Base-by-base conservation (phyloP, 73 alveolate species). In the Blepharisma stoltei region DNA sequence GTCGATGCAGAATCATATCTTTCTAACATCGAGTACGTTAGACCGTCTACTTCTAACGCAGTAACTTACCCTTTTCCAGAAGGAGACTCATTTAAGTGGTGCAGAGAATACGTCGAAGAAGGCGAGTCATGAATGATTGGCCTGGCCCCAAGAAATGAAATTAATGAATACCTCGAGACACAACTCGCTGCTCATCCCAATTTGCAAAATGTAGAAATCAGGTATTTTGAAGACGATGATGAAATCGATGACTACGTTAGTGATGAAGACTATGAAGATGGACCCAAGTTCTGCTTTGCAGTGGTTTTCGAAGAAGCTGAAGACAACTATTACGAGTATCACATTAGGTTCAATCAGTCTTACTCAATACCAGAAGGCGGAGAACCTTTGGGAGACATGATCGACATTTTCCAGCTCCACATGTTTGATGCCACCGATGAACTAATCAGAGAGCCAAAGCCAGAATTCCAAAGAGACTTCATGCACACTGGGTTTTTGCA, bases 261-360 rank as follows among this genome's bases (percentile, higher is more conserved):
- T 1, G 65, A 46, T 5, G 21, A 14, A 9, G 79, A 69, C 5
- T 69, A 69, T 69, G 60, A 69, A 37, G 79, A 69, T 5, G 71
- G 71, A 0, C 79, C 79, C 0, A 69, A 69, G 27, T 9, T 69
- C 27, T 44, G 55, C 41, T 69, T 38, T n/a, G 79, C 79, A 38
- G 38, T 69, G 37, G 45, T 60, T 9, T 60, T 60, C 11, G 73
- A 60, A 20, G 23, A 60, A 60, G 45, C 37, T 18, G 37, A 14
- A 60, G 46, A 25, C 18, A 18, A 25, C 18, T 8, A 60, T 14
- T 25, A 18, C 11, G 45, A 60, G 73, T 25, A 18, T 5, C 38
- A 38, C 48, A 60, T 60, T 14, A 14, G 45, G 23, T 25, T 60
- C 23, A 18, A 60, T 25, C 37, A 25, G 23, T 8, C 37, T 8